Evolutionary conservation across 306 rosid genomes (phyloP).

Genomic region (Gastrolobium bilobum): DNA sequence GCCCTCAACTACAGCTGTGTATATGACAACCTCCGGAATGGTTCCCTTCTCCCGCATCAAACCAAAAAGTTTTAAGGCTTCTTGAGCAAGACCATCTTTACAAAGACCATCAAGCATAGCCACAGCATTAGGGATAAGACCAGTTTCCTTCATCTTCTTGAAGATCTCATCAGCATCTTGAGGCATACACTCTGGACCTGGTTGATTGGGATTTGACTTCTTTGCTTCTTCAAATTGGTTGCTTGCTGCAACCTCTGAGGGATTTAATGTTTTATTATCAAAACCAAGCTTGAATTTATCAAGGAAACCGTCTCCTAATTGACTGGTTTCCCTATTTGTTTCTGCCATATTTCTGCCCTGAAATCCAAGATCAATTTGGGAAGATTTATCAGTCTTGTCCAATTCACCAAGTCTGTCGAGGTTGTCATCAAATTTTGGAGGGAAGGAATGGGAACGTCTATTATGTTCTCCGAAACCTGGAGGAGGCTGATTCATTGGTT

Average conservation of each 20-base stretch:
- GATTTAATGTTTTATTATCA: constrained; percentile 48
- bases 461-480: constrained; percentile 13
- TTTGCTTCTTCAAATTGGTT: constrained; percentile 46
- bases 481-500: constrained; percentile 38
- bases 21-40: constrained; percentile 88
- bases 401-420: constrained; percentile 17
- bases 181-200: constrained; percentile 50
- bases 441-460: constrained; percentile 40
- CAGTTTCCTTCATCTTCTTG: constrained; percentile 94
- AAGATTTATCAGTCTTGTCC: constrained; percentile 31
- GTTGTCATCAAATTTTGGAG: constrained; percentile 50
- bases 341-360: constrained; percentile 42
- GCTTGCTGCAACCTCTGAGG: constrained; percentile 38
- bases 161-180: constrained; percentile 85
- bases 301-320: constrained; percentile 70
- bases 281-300: constrained; percentile 74
- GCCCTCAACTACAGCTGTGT: constrained; percentile 95
- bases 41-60: constrained; percentile 91
- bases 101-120: constrained; percentile 99
- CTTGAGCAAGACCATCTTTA: constrained; percentile 94
- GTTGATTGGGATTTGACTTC: constrained; percentile 38
- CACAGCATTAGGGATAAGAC: constrained; percentile 91
- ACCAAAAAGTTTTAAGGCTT: constrained; percentile 91
- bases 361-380: constrained; percentile 47
- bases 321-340: constrained; percentile 34